Base-by-base conservation (phyloP, 164 flowering plant species). In the Chimonanthus praecox region DNA sequence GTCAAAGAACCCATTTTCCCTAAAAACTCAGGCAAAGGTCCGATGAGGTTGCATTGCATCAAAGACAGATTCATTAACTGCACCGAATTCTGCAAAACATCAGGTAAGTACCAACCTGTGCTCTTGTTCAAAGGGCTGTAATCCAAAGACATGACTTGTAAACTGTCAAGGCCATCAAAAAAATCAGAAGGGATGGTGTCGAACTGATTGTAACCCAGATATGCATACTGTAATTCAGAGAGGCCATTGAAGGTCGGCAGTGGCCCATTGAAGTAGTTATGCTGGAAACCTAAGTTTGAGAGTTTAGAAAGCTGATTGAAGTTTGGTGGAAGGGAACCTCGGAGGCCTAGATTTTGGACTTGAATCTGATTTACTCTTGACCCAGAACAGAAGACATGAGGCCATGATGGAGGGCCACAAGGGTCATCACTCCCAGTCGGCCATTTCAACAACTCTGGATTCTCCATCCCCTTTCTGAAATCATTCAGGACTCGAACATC, bases 391-490 rank as follows among this genome's bases (percentile, higher is more conserved):
- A 70, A 87, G 6, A 93, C 82, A 77, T 89, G 84, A 43, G 85
- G 86, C 98, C 98, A 93, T 46, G 75, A 77, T 46, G 84, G 63
- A 60, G 76, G 78, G 4, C 97, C 97, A 74, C 98, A 93, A 0
- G 98, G 98, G 80, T 93, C 93, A 72, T 77, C 77, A 3, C 80
- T 88, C 43, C 76, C 69, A 0, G 49, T 77, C 4, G 96, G 94
- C 98, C 98, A 92, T 71, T 87, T 80, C 21, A 92, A 80, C 20
- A 91, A 87, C 81, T 87, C 89, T 3, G 93, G 82, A 72, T 92
- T 92, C 18, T 86, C 85, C 77, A 92, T 82, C 8, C 94, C 92
- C 20, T 88, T 78, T 78, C 84, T 82, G 73, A 92, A 87, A 61
- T 87, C 88, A 44, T 78, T 82, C 63, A 92, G 81, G 60, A 92